Evolutionary conservation across 306 rosid species (phyloP), one percentile per base, ranked within the genome.

Genomic region (Vicia villosa): DNA sequence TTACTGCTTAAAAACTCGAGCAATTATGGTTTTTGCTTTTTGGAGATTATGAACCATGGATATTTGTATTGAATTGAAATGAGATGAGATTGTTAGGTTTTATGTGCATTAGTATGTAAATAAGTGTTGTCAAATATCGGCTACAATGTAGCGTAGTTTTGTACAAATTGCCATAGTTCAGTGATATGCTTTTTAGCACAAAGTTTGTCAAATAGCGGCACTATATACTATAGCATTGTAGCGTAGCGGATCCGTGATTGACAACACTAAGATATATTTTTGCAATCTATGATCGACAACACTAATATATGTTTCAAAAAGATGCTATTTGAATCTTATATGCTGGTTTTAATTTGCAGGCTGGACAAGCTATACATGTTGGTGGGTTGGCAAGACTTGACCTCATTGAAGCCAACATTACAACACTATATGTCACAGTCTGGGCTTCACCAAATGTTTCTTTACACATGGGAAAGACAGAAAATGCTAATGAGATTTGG

Each of bases 401-500:
- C 64, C 96, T 93, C 46, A 59, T 58, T 79, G 77, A 82, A 81
- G 87, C 96, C 69, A 88, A 90, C 36, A 91, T 90, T 13, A 79
- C 85, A 66, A 90, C 98, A 74, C 86, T 90, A 47, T 93, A 93
- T 75, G 85, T 86, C 64, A 83, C 98, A 7, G 67, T 90, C 79
- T 93, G 97, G 98, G 91, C 89, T 60, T 90, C 98, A 10, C 81
- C 93, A 61, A 88, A 85, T 80, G 73, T 88, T 75, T 93, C 98
- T 74, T 74, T 93, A 40, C 98, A 90, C 84, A 74, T 90, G 86
- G 97, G 96, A 28, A 93, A 90, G 86, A 79, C 74, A 19, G 97
- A 93, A 88, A 93, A 90, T 74, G 96, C 98, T 20, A 89, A 90
- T 19, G 97, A 93, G 74, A 85, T 92, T 70, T 87, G 88, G 91